A percentile compares a stretch with the other conserved stretches of the same genome.
These are phyloP conservation scores for Luffa acutangula DNA, from an alignment of 306 rosid genomes.

Conservation along the genomic window DNA sequence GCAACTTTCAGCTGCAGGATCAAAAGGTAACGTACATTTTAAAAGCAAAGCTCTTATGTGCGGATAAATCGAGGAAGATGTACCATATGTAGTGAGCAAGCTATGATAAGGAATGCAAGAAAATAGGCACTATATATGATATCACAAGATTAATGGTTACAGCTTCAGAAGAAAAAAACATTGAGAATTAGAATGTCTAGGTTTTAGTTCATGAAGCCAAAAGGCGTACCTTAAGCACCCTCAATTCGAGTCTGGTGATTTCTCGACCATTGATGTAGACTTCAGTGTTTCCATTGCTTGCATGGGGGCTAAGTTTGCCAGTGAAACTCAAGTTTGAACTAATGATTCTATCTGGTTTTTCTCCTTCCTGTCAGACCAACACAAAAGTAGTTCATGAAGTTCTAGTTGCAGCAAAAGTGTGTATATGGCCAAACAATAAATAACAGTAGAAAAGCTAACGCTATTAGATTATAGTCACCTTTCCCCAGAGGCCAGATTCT, in stretches of 20 bases:
- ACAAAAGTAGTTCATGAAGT: slow-evolving; percentile 2
- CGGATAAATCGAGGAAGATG: background rate
- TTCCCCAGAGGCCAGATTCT: slow-evolving; percentile 98
- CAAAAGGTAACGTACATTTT: background rate
- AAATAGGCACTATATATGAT: background rate
- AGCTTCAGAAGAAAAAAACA: slow-evolving; percentile 7
- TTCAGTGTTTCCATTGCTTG: slow-evolving; percentile 89
- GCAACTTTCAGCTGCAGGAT: background rate
- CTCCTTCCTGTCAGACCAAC: slow-evolving; percentile 67
- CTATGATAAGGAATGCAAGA: background rate
- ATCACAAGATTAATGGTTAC: slow-evolving; percentile 6
- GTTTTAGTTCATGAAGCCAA: slow-evolving; percentile 10
- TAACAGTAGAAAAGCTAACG: slow-evolving; percentile 13
- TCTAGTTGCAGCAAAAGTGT: background rate
- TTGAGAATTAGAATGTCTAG: background rate
- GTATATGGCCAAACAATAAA: background rate
- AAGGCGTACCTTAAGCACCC: slow-evolving; percentile 68
- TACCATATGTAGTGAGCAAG: background rate
- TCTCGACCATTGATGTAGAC: slow-evolving; percentile 95
- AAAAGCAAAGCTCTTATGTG: background rate
- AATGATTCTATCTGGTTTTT: slow-evolving; percentile 79
- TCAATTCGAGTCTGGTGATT: slow-evolving; percentile 87
- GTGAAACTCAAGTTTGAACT: slow-evolving; percentile 87
- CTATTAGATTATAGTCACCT: slow-evolving; percentile 40
- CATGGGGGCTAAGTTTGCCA: slow-evolving; percentile 66